These are phyloP conservation scores for Trichoderma oligosporum DNA, from an alignment of 2,329 filamentous ascomycete species.

Conservation along the genomic window DNA sequence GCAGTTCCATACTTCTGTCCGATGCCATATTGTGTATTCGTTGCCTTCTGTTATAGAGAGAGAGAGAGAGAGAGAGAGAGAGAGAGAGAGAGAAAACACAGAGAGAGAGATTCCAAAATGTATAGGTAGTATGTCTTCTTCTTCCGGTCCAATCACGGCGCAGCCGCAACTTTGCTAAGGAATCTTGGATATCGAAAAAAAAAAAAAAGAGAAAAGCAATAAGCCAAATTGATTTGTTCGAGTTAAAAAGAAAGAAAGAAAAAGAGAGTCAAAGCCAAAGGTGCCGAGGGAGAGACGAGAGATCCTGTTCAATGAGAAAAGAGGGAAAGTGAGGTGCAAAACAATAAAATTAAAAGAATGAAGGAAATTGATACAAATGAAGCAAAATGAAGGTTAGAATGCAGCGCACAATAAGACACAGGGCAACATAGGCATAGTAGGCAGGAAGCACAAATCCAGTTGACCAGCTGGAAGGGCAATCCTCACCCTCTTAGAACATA, in stretches of 20 bases:
- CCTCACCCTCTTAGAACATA: neutral
- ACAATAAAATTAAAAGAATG: slow-evolving; percentile 8
- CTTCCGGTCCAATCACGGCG: neutral
- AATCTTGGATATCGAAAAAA: neutral
- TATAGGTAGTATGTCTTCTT: neutral
- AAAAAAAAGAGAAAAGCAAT: neutral
- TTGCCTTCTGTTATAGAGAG: neutral
- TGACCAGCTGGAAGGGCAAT: slow-evolving; percentile 16
- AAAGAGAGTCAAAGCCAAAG: neutral
- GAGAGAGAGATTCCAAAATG: too few relatives aligned
- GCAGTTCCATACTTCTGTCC: slow-evolving; percentile 29
- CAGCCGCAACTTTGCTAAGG: slow-evolving; percentile 5
- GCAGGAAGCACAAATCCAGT: slow-evolving; percentile 7
- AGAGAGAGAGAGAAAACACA: too few relatives aligned
- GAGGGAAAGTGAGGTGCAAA: neutral
- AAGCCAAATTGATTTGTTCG: neutral
- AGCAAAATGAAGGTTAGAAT: neutral
- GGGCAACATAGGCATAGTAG: neutral
- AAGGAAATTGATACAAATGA: neutral
- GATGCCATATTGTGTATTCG: slow-evolving; percentile 8
- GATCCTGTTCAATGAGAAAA: slow-evolving; percentile 1
- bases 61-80: neutral
- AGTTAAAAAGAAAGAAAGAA: neutral
- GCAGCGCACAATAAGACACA: neutral
- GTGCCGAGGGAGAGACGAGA: neutral